Evolutionary conservation across 257 asterid genomes (phyloP).

Genomic region (Penstemon newberryi): DNA sequence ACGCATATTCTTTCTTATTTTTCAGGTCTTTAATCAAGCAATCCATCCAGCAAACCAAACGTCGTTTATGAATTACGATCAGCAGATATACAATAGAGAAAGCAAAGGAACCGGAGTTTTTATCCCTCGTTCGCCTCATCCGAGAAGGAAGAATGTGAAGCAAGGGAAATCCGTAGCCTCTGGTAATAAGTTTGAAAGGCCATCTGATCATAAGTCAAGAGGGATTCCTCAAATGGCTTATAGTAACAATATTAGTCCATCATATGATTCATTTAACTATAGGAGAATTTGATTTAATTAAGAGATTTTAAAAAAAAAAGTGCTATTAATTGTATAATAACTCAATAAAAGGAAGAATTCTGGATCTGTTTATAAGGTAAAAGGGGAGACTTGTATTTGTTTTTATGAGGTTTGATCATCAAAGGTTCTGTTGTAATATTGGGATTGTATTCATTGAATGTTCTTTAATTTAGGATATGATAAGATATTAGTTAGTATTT

Average conservation of each 20-base stretch:
- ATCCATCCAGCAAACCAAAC: conserved; percentile 44
- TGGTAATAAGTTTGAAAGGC: conserved; percentile 45
- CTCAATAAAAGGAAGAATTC: conserved; percentile 17
- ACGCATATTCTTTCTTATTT: not conserved
- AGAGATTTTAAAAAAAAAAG: not conserved
- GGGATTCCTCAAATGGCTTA: conserved; percentile 43
- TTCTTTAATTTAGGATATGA: too few relatives aligned
- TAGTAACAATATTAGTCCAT: conserved; percentile 22
- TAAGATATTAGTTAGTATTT: too few relatives aligned
- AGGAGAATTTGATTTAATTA: conserved; percentile 41
- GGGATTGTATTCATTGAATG: too few relatives aligned
- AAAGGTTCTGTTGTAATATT: conserved; percentile 31
- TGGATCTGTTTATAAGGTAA: conserved; percentile 27
- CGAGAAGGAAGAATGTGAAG: conserved; percentile 46
- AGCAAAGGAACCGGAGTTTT: conserved; percentile 94
- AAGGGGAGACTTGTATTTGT: conserved; percentile 26
- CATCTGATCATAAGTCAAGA: conserved; percentile 41
- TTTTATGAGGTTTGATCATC: conserved; percentile 22
- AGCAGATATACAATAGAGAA: conserved; percentile 48
- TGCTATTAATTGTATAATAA: not conserved
- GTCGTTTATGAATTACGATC: conserved; percentile 39
- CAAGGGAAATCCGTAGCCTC: conserved; percentile 46
- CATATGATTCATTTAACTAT: conserved; percentile 42
- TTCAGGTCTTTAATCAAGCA: conserved; percentile 48
- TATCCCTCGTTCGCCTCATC: conserved; percentile 62